phyloP scores from a whole-genome alignment of 306 rosid species.

The Mimosa pudica region DNA sequence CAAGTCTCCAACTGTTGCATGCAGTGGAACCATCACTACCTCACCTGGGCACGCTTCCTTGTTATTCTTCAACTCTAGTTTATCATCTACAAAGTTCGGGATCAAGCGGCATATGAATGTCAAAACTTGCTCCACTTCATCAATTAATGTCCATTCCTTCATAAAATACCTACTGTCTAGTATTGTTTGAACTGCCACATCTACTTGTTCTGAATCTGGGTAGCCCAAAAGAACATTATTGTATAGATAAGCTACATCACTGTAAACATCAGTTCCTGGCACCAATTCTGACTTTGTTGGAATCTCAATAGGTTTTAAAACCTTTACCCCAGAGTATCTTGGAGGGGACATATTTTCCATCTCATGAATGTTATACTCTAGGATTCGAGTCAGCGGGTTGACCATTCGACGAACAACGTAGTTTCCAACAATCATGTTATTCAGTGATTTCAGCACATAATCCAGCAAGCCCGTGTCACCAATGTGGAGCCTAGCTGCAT shows the following conservation, averaged over 20 bases:
- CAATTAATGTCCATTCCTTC: conserved; percentile 64
- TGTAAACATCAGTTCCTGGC: conserved; percentile 69
- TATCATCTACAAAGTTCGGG: conserved; percentile 47
- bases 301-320: neutral
- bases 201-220: conserved; percentile 63
- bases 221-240: conserved; percentile 66
- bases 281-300: conserved; percentile 35
- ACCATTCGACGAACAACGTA: conserved; percentile 72
- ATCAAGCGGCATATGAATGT: conserved; percentile 62
- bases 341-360: conserved; percentile 45
- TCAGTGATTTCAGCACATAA: conserved; percentile 79
- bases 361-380: conserved; percentile 78
- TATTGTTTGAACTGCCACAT: conserved; percentile 61
- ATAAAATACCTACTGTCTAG: conserved; percentile 76
- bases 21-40: conserved; percentile 65
- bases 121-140: conserved; percentile 64
- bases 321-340: conserved; percentile 29
- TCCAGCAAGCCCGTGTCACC: conserved; percentile 95
- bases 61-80: conserved; percentile 31
- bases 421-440: conserved; percentile 72
- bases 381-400: conserved; percentile 66
- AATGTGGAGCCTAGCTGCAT: conserved; percentile 81
- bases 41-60: conserved; percentile 58
- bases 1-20: conserved; percentile 73
- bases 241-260: conserved; percentile 64